Base-by-base conservation (phyloP, 2,329 filamentous ascomycete species). In the Exophiala phaeomuriformis region DNA sequence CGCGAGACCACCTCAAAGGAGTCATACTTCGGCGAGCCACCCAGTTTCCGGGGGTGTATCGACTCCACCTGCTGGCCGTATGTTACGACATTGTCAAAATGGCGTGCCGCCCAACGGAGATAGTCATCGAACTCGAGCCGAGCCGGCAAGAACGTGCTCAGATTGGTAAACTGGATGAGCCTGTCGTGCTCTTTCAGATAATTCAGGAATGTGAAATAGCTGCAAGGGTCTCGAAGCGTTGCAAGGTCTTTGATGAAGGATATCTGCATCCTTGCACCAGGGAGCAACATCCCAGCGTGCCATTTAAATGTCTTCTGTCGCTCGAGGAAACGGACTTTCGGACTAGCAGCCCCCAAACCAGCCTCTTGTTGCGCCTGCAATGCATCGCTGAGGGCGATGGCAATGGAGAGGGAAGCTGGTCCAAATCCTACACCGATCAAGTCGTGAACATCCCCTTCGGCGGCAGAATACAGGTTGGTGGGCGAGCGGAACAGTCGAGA, bases 171-270 rank as follows among this genome's bases (percentile, higher is more conserved):
- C 62, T 91, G 84, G 46, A 95, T 82, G 37, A 97, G 77, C n/a
- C 91, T 80, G 52, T 79, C 78, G 63, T 94, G 85, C 63, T 80
- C 72, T 72, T 94, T 86, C 8, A 97, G 80, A 69, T 97, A 97
- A 72, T 96, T 96, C 66, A 95, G 76, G 72, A 96, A 97, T 9
- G 91, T 97, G 71, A 97, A 97, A 64, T 90, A 80, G 61, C 88
- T 95, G 59, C 86, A 82, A 5, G 91, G 91, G 67, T 97, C 84
- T 53, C 91, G 81, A 62, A 95, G 77, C 2, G 88, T 93, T 2
- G 91, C 91, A 69, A 97, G 81, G 67, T 97, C 91, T 74, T 97
- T 97, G 73, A 97, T 80, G 74, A 95, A 97, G 6, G 88, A 94
- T 63, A 97, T 97, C 68, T 97, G 91, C 91, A 97, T 97, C 72